Percentiles rank a stretch among this genome's conserved stretches.
These are phyloP conservation scores for Microdochium trichocladiopsis DNA, from an alignment of 2,329 filamentous ascomycete species.

Conservation along the genomic window DNA sequence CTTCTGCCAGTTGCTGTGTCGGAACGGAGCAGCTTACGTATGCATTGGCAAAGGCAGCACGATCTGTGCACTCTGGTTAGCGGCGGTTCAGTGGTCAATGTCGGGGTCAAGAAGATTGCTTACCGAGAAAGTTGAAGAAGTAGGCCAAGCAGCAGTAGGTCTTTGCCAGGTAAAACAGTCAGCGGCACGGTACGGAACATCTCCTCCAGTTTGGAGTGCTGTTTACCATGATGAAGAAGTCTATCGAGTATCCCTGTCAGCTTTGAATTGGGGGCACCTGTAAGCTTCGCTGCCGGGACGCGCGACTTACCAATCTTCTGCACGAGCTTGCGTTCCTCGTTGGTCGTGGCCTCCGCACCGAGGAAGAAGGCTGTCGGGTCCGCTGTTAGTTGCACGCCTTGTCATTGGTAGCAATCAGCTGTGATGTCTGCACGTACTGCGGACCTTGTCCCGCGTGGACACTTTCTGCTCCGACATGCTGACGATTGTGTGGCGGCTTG, in stretches of 20 bases:
- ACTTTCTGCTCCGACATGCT: neutral
- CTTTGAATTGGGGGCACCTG: neutral
- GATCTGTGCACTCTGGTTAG: too few species aligned
- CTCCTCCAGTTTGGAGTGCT: neutral
- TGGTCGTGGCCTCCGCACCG: neutral
- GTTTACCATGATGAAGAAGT: constrained; percentile 15
- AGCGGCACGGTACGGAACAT: too few species aligned
- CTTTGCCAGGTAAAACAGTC: constrained; percentile 16
- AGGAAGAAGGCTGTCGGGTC: neutral
- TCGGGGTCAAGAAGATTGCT: too few species aligned
- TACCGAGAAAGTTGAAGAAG: constrained; percentile 8
- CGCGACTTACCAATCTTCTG: constrained; percentile 5
- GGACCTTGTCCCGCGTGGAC: neutral
- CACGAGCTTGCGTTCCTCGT: constrained; percentile 2
- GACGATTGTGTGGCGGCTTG: neutral
- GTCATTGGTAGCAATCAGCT: neutral
- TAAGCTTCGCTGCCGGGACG: neutral
- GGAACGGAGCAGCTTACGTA: too few species aligned
- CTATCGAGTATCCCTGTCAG: constrained; percentile 4
- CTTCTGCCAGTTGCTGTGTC: too few species aligned
- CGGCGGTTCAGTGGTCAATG: too few species aligned
- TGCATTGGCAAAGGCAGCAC: neutral
- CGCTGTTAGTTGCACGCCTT: neutral
- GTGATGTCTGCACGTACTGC: neutral
- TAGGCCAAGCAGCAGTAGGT: constrained; percentile 19